Evolutionary conservation across 805 yeast genomes (phyloP), one percentile per base, ranked within the genome.

Genomic region (Wickerhamiella parazyma): DNA sequence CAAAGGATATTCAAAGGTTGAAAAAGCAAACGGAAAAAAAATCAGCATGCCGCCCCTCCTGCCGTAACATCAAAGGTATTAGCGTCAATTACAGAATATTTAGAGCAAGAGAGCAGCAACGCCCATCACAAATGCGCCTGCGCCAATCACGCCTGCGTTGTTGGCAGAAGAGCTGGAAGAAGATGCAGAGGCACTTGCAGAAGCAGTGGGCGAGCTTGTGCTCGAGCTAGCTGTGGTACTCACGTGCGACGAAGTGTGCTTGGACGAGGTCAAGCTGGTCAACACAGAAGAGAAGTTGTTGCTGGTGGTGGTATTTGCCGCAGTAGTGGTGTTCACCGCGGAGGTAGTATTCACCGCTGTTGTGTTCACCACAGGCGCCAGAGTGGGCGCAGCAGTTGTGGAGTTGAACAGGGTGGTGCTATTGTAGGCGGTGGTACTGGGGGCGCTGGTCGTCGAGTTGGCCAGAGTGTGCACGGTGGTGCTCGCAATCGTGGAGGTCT

Each of bases 91-190:
- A 12, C 12, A n/a, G 6, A n/a, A 4, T 28, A 25, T 33, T 38
- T 28, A 38, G 41, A 38, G 29, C 34, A 38, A 28, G 25, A 38
- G 41, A 28, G 41, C 41, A 16, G 41, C 41, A 28, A 38, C 35
- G 26, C 41, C 41, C 29, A 33, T 33, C 18, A 28, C 29, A 16
- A 38, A 14, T 12, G 41, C 41, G 29, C 41, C 41, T 12, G 41
- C 41, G 28, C 24, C 33, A 21, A 38, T 22, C 22, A 19, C 34
- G n/a, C 25, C 33, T n/a, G 41, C 41, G 26, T 11, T 24, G 41
- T 38, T 38, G 24, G 41, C 41, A n/a, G 41, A 4, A n/a, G 41
- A 33, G 25, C n/a, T 3, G 22, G 29, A 20, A 29, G 25, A 18
- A 16, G 29, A 21, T 10, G 21, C 34, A 26, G 41, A 24, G 25